These are phyloP conservation scores for Solioccasus polychromus DNA, from an alignment of 768 basidiomycete species.

Conservation along the genomic window DNA sequence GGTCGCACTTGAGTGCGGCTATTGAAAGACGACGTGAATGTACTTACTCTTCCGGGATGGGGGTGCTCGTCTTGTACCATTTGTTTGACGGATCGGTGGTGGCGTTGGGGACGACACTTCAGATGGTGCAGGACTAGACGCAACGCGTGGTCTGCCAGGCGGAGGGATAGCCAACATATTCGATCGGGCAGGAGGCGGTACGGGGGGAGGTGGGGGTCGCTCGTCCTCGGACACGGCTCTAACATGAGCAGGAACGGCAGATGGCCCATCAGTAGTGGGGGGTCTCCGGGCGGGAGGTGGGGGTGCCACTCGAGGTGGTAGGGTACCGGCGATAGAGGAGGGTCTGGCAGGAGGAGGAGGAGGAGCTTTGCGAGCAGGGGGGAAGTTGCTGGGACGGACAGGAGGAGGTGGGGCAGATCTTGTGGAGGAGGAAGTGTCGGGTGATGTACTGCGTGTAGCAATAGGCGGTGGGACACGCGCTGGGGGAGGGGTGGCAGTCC, in stretches of 20 bases:
- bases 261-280: constrained; percentile 24
- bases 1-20: constrained; percentile 9
- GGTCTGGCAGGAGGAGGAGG: constrained; percentile 46
- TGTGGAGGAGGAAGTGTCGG: constrained; percentile 14
- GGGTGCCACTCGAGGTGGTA: constrained; percentile 33
- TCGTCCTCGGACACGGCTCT: constrained; percentile 45
- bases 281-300: constrained; percentile 42
- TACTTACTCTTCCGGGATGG: constrained; percentile 49
- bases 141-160: constrained; percentile 20
- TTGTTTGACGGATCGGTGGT: constrained; percentile 19
- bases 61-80: constrained; percentile 34
- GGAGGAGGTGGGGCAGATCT: constrained; percentile 26
- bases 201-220: constrained; percentile 30
- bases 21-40: background rate
- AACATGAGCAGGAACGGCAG: constrained; percentile 36
- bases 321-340: constrained; percentile 30
- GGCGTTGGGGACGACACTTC: constrained; percentile 16
- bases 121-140: constrained; percentile 23
- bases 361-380: constrained; percentile 35
- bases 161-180: constrained; percentile 19
- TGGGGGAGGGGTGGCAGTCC: constrained; percentile 10
- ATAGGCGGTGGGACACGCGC: constrained; percentile 26
- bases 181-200: constrained; percentile 27
- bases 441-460: constrained; percentile 24
- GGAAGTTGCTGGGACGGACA: constrained; percentile 22